Conservation (phyloP, 768 basidiomycete genomes). For the Cantharellus anzutake region DNA sequence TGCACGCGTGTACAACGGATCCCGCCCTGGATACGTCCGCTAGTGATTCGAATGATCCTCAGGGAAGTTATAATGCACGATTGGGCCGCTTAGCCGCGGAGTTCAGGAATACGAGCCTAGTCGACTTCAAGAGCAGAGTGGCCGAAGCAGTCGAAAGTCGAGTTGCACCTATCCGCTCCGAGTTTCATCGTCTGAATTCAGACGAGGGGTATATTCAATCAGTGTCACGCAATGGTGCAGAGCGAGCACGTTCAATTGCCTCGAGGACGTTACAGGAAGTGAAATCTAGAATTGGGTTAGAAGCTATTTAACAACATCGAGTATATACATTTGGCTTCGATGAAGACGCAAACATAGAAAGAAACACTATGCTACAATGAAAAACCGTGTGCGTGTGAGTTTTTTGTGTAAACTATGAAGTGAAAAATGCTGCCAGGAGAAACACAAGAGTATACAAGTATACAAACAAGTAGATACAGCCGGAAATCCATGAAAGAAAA, state of each 20-base stretch:
- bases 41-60: constrained; percentile 19
- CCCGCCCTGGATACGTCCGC: neutral
- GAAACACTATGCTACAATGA: too few species aligned
- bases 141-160: constrained; percentile 50
- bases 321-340: too few species aligned
- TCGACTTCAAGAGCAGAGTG: constrained; percentile 39
- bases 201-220: constrained; percentile 41
- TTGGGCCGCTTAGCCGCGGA: constrained; percentile 16
- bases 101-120: neutral
- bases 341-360: too few species aligned
- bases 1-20: constrained; percentile 41
- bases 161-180: constrained; percentile 43
- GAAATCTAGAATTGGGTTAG: constrained; percentile 42
- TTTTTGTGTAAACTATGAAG: too few species aligned
- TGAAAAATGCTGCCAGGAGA: too few species aligned
- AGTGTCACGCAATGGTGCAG: constrained; percentile 45
- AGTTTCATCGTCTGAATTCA: constrained; percentile 42
- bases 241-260: constrained; percentile 42
- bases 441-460: too few species aligned
- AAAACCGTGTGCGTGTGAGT: too few species aligned
- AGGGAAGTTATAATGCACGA: constrained; percentile 27
- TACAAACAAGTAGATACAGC: too few species aligned
- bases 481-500: too few species aligned
- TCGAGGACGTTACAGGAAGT: constrained; percentile 46
- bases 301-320: neutral